These are phyloP conservation scores for Mortierella antarctica DNA, from an alignment of 192 early-diverging fungal genomes.

Conservation along the genomic window DNA sequence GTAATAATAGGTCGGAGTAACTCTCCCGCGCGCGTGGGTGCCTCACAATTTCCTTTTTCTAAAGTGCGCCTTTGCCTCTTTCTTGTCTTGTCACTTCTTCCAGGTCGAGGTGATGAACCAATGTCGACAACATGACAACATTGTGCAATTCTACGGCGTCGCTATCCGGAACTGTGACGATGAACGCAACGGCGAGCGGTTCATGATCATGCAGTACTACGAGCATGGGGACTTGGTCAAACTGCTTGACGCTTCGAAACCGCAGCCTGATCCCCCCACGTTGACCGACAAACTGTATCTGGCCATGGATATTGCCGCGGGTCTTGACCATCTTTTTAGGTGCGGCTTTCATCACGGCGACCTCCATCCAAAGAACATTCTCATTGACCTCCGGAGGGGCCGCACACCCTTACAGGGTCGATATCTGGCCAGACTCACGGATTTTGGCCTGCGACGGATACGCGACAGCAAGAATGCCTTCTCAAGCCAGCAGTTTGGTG, in stretches of 20 bases:
- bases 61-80: neutral
- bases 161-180: slow-evolving; percentile 33
- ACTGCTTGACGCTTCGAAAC: slow-evolving; percentile 5
- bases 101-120: slow-evolving; percentile 52
- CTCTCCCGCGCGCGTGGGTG: neutral
- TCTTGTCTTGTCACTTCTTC: neutral
- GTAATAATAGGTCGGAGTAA: slow-evolving; percentile 4
- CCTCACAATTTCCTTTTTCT: neutral
- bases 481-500: slow-evolving; percentile 51
- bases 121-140: slow-evolving; percentile 39
- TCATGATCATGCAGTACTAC: slow-evolving; percentile 51
- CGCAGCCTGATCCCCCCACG: slow-evolving; percentile 18
- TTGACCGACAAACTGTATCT: slow-evolving; percentile 38
- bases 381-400: slow-evolving; percentile 32
- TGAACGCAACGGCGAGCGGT: slow-evolving; percentile 32
- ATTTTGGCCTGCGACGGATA: slow-evolving; percentile 46
- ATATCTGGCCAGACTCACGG: slow-evolving; percentile 37
- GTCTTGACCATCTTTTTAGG: slow-evolving; percentile 41
- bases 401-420: slow-evolving; percentile 21
- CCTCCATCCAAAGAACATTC: slow-evolving; percentile 45
- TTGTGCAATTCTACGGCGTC: slow-evolving; percentile 47
- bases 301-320: slow-evolving; percentile 37
- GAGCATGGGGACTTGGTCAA: slow-evolving; percentile 42
- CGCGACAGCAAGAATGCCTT: slow-evolving; percentile 32
- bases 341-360: slow-evolving; percentile 51